Base-by-base conservation (phyloP, 2,329 filamentous ascomycete genomes). In the Clonostachys solani region DNA sequence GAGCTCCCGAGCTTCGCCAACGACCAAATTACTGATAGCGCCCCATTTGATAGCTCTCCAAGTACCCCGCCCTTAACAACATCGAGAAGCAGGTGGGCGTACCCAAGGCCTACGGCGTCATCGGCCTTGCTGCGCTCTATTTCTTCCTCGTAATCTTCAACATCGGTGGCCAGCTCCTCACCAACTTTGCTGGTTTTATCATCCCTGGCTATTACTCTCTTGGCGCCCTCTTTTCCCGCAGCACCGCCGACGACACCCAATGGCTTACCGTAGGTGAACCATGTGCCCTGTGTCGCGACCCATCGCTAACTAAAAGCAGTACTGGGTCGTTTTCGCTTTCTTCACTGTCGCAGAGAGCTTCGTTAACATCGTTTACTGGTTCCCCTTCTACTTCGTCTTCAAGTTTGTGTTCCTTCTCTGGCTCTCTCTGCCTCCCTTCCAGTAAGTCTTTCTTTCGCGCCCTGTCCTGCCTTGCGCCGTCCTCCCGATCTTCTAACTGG, bases 301-400 rank as follows among this genome's bases (percentile, higher is more conserved):
- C 9, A n/a, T n/a, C 17, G 23, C 46, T 50, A 46, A 52, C 12
- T 34, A 10, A n/a, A 43, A 49, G 15, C 44, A 89, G 85, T 95
- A 95, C 77, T 95, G 89, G 89, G 87, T 95, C 50, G 86, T 89
- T 52, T 94, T 89, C 64, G 75, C 88, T 47, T 86, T 89, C 72
- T 83, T 94, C 71, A 91, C 86, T 52, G 87, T 94, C 44, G 65
- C 90, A 59, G 89, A 95, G 80, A 91, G 87, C 69, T 79, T 87
- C 52, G 73, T 95, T 62, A 91, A 80, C 72, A 87, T 90, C 54
- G 87, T 92, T 54, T 94, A 94, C 81, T 95, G 89, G 89, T 90
- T 95, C 78, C 87, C 94, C 65, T 99, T 99, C 78, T 99, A 99
- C 87, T 99, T 89, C 75, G 92, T 92, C 67, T 97, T 99, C 87